These are phyloP conservation scores for Centaurea solstitialis DNA, from an alignment of 129 eudicot species.

Conservation along the genomic window DNA sequence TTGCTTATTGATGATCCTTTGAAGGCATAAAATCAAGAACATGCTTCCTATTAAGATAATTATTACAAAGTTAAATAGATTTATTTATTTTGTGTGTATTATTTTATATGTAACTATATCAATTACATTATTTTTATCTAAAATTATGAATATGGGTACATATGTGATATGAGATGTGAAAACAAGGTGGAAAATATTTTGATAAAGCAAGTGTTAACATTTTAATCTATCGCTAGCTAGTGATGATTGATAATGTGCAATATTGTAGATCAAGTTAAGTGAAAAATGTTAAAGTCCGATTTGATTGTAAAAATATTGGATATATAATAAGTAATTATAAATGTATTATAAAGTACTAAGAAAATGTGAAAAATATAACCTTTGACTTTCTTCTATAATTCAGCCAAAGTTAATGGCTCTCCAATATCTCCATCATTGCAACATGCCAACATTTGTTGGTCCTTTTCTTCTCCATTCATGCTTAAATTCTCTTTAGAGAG, in stretches of 20 bases:
- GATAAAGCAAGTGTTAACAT: not conserved
- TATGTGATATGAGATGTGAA: not conserved
- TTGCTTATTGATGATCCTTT: constrained; percentile 11
- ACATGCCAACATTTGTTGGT: constrained; percentile 31
- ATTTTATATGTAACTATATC: not conserved
- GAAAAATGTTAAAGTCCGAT: not conserved
- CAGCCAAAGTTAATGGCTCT: constrained; percentile 31
- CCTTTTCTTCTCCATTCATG: constrained; percentile 46
- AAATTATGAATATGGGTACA: too few relatives aligned
- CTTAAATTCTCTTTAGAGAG: constrained; percentile 20
- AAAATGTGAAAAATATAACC: constrained; percentile 4
- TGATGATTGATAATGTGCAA: not conserved
- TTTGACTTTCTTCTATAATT: constrained; percentile 21
- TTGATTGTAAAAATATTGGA: not conserved
- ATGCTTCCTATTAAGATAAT: constrained; percentile 1
- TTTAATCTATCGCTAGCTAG: too few relatives aligned
- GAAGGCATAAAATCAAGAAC: constrained; percentile 22
- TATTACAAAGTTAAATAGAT: not conserved
- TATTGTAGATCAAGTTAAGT: not conserved
- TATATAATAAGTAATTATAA: not conserved
- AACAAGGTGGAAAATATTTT: not conserved
- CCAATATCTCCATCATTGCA: constrained; percentile 18
- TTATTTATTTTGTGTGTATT: not conserved
- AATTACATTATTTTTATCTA: not conserved
- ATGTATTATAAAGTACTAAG: not conserved